Base-by-base conservation (phyloP, 192 early-diverging fungal genomes). In the Coemansia sp. region DNA sequence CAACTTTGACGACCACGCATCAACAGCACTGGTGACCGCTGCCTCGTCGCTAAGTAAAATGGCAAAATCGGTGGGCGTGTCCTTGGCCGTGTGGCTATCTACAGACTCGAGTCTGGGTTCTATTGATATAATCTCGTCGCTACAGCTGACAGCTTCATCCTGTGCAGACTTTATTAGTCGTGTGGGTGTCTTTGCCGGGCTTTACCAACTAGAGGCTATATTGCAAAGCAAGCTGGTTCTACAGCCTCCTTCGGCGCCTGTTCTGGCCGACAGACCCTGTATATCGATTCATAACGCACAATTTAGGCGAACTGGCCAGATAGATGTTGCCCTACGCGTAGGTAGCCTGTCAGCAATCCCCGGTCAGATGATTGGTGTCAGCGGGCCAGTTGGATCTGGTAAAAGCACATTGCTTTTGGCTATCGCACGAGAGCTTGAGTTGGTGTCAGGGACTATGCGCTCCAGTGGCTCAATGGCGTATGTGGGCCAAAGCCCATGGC, bases 351-450 rank as follows among this genome's bases (percentile, higher is more conserved):
- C 43, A 15, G 55, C 66, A n/a, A 27, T 20, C 3, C 36, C 73
- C 6, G 84, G 84, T 34, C 86, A 90, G 52, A 77, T 95, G 4
- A 87, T 91, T 22, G 87, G 94, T 16, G 76, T 96, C 47, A 90
- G 88, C 44, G 95, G 95, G 9, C 80, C 88, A 34, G 94, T 95
- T 16, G 95, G 94, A 3, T 86, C 88, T 22, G 96, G 96, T 36
- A 97, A 97, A 72, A 87, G 90, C 10, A 87, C 89, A 6, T 62
- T 97, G 31, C 71, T 96, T 15, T 72, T 90, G 29, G 90, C 92
- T 47, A 80, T 95, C 15, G 80, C 95, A 7, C 89, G 92, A 33
- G 94, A 96, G 84, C 89, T 94, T 12, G 18, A 71, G 41, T 55
- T 63, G 3, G 58, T 38, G 3, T 67, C 72, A 0, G 78, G 73